Conservation (phyloP, 768 basidiomycete species). For the Macrolepiota dolichaula region DNA sequence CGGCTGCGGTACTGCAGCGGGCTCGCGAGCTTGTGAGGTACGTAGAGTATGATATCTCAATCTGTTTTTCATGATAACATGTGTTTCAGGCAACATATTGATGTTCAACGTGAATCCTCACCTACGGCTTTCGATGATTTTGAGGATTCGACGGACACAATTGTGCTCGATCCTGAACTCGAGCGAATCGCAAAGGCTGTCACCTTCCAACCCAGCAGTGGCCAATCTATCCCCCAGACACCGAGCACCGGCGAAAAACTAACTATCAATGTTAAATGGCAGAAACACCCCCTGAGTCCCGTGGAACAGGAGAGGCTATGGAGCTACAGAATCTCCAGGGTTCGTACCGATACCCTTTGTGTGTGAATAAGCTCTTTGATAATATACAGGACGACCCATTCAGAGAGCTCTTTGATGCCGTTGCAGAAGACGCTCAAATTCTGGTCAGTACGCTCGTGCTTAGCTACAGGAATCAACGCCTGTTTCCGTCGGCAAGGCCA, state of each 20-base stretch:
- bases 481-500: conserved; percentile 71
- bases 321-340: conserved; percentile 58
- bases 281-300: conserved; percentile 55
- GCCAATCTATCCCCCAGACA: conserved; percentile 23
- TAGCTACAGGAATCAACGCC: conserved; percentile 54
- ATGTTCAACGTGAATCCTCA: conserved; percentile 40
- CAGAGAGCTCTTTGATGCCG: conserved; percentile 57
- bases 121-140: conserved; percentile 34
- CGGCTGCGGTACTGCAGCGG: conserved; percentile 48
- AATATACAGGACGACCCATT: conserved; percentile 59
- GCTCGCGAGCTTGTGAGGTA: conserved; percentile 64
- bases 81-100: conserved; percentile 44
- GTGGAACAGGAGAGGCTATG: conserved; percentile 36
- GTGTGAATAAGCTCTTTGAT: background rate
- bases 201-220: conserved; percentile 19
- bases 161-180: conserved; percentile 61
- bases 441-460: conserved; percentile 52
- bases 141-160: conserved; percentile 29
- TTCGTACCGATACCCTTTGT: conserved; percentile 24
- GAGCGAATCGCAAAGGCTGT: conserved; percentile 47
- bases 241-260: conserved; percentile 35
- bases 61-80: background rate
- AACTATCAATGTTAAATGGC: conserved; percentile 58
- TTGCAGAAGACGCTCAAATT: conserved; percentile 59
- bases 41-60: conserved; percentile 10